phyloP scores from a whole-genome alignment of 75 land plant species.

The Cryptomeria japonica region DNA sequence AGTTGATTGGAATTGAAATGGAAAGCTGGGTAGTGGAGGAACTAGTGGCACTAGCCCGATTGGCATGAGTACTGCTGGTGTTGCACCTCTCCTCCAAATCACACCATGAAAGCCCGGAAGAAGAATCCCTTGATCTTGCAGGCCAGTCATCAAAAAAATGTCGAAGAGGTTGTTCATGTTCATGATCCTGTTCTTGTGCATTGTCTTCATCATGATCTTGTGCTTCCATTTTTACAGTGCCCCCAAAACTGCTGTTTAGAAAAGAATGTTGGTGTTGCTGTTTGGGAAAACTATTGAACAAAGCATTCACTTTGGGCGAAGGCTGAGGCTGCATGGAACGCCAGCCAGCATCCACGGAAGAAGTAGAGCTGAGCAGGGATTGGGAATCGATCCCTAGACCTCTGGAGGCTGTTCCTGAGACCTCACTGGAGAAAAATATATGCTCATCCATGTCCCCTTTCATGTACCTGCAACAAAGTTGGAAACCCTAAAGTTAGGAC shows the following conservation, averaged over 20 bases:
- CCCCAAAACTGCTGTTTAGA: constrained; percentile 38
- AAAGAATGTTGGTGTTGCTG: constrained; percentile 57
- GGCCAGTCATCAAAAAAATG: constrained; percentile 97
- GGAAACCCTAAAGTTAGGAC: constrained; percentile 7
- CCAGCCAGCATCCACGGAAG: constrained; percentile 45
- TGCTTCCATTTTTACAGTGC: not conserved
- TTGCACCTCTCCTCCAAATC: constrained; percentile 61
- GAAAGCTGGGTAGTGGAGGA: constrained; percentile 85
- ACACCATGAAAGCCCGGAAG: constrained; percentile 49
- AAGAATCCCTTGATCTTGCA: constrained; percentile 37
- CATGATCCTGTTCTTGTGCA: constrained; percentile 29
- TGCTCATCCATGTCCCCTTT: constrained; percentile 54
- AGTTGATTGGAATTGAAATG: constrained; percentile 75
- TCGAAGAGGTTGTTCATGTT: constrained; percentile 61
- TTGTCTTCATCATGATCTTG: constrained; percentile 34
- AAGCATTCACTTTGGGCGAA: constrained; percentile 8
- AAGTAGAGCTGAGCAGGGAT: constrained; percentile 21
- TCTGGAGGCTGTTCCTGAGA: constrained; percentile 54
- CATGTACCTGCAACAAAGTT: constrained; percentile 50
- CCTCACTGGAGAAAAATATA: constrained; percentile 62
- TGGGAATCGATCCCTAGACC: constrained; percentile 47
- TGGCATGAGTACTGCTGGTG: constrained; percentile 7
- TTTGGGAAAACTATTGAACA: constrained; percentile 25
- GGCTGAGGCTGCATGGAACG: constrained; percentile 32
- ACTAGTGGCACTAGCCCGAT: constrained; percentile 1